A percentile compares a stretch with the other conserved stretches of the same genome.
Conservation (phyloP, 352 stramenopile species). For the Globisporangium echinulatum region DNA sequence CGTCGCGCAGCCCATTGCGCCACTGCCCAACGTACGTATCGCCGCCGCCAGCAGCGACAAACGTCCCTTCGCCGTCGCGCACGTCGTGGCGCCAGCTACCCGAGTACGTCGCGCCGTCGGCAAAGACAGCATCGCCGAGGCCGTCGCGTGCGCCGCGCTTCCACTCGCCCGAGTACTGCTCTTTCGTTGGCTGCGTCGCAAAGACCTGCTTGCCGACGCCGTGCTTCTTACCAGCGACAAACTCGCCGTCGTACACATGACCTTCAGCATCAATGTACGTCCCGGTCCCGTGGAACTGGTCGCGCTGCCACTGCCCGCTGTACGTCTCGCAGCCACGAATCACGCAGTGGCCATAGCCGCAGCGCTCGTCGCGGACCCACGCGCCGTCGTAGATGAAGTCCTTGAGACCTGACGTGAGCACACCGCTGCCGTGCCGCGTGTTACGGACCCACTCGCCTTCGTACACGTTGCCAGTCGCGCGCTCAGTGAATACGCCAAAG, state of each 20-base stretch:
- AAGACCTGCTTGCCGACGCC: slow-evolving; percentile 51
- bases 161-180: slow-evolving; percentile 67
- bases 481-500: slow-evolving; percentile 56
- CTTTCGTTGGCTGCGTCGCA: slow-evolving; percentile 13
- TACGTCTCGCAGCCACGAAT: slow-evolving; percentile 73
- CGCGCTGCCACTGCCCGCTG: slow-evolving; percentile 59
- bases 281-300: slow-evolving; percentile 72
- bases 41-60: slow-evolving; percentile 17
- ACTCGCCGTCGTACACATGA: slow-evolving; percentile 81
- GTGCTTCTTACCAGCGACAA: slow-evolving; percentile 64
- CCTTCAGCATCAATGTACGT: slow-evolving; percentile 81
- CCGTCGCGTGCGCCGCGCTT: slow-evolving; percentile 41
- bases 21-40: slow-evolving; percentile 76
- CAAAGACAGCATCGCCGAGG: slow-evolving; percentile 49
- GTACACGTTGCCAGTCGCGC: slow-evolving; percentile 54
- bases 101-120: slow-evolving; percentile 50
- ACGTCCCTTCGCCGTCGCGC: slow-evolving; percentile 58
- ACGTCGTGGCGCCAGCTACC: slow-evolving; percentile 48
- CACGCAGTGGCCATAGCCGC: slow-evolving; percentile 67
- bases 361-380: slow-evolving; percentile 53
- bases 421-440: slow-evolving; percentile 49
- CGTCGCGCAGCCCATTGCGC: slow-evolving; percentile 41
- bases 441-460: slow-evolving; percentile 66
- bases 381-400: slow-evolving; percentile 82
- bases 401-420: slow-evolving; percentile 62